Evolutionary conservation across 306 rosid species (phyloP), one percentile per base, ranked within the genome.

Genomic region (Glycine soja): DNA sequence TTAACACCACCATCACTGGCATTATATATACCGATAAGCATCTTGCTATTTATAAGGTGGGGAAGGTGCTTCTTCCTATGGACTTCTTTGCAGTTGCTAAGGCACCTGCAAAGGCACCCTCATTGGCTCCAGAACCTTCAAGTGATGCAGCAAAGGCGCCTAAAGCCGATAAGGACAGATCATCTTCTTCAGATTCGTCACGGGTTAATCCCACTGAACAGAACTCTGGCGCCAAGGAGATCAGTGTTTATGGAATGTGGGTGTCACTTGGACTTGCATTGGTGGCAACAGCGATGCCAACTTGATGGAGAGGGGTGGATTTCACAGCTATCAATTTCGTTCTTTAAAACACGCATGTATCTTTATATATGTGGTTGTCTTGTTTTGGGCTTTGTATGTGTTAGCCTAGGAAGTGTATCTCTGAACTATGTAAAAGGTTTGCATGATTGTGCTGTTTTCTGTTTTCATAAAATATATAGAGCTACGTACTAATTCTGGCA

Each of bases 31-130:
- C 92, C 0, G 94, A 92, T 63, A 86, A 83, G 30, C 92, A 65
- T 72, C 91, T 92, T 14, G 97, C 91, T 19, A 81, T 92, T 71
- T 92, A 92, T 4, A 88, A 92, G 69, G 81, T 88, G 14, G 94
- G 82, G 1, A 87, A 82, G 57, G 94, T 88, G n/a, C 86, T 92
- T 73, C 86, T 86, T 63, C 94, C 97, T 6, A 57, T 52, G 7
- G 91, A 88, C 1, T 84, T 92, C 80, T 87, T 88, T 32, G 8
- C 80, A 0, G 85, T 83, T 24, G 76, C 93, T 1, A 76, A 78
- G 45, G 87, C 83, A 0, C 94, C 92, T 0, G 82, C 88, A 1
- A 86, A 83, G 3, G 77, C 78, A 1, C 90, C 91, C 0, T 64
- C 88, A 16, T 52, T 73, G 4, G 81, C 86, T 0, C 89, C 87